Evolutionary conservation across 2,329 filamentous ascomycete species (phyloP).

Genomic region (Chaetomium olivaceum): DNA sequence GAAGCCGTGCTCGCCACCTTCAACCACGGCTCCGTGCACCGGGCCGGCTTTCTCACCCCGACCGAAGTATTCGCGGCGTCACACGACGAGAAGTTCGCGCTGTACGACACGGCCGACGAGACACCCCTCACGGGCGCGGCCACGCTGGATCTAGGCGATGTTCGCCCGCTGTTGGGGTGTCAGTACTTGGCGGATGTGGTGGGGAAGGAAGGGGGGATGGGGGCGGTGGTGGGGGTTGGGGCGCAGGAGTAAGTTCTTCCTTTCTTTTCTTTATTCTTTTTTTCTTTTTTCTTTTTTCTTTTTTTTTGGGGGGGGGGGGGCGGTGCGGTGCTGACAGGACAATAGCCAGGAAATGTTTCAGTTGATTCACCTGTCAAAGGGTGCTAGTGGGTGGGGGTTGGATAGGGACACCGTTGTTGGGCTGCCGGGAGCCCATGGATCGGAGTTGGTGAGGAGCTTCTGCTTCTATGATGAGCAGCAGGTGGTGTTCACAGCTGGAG

Average conservation of each 20-base stretch:
- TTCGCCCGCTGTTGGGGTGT: slow-evolving; percentile 64
- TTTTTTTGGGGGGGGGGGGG: too few relatives aligned
- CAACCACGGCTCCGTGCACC: slow-evolving; percentile 76
- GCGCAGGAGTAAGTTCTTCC: slow-evolving; percentile 61
- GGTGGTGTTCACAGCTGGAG: slow-evolving; percentile 59
- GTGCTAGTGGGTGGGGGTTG: slow-evolving; percentile 53
- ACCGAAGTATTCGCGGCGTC: slow-evolving; percentile 71
- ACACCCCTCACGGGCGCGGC: slow-evolving; percentile 60
- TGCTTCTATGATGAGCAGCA: slow-evolving; percentile 63
- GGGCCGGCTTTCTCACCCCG: slow-evolving; percentile 66
- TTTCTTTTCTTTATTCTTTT: slow-evolving; percentile 35
- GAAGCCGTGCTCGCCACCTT: slow-evolving; percentile 76
- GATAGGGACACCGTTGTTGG: slow-evolving; percentile 57
- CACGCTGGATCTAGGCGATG: slow-evolving; percentile 64
- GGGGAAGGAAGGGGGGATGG: slow-evolving; percentile 58
- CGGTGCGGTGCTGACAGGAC: slow-evolving; percentile 6
- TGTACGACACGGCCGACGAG: slow-evolving; percentile 71
- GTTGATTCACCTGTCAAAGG: slow-evolving; percentile 59
- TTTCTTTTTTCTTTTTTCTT: background rate
- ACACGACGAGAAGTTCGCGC: slow-evolving; percentile 74
- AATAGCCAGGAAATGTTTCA: slow-evolving; percentile 58
- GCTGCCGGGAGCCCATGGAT: slow-evolving; percentile 63
- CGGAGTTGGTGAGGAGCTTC: slow-evolving; percentile 64
- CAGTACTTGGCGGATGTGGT: slow-evolving; percentile 73
- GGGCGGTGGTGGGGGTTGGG: slow-evolving; percentile 65